Evolutionary conservation across 345 rosid species (phyloP).

Genomic region (Jatropha curcas): DNA sequence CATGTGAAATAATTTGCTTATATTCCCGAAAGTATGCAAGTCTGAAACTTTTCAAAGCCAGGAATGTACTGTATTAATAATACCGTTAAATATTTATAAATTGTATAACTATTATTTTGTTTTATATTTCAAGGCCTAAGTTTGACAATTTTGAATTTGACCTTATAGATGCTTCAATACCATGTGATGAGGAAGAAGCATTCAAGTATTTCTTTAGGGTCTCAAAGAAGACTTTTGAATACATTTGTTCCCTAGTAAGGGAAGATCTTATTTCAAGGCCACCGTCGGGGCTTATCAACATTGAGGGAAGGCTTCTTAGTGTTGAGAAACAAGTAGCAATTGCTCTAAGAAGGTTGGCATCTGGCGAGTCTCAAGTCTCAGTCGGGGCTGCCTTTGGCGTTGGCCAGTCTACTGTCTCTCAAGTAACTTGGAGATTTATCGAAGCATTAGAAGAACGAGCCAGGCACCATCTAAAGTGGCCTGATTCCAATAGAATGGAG

Average conservation of each 20-base stretch:
- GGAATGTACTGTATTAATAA: background rate
- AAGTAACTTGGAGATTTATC: constrained; percentile 95
- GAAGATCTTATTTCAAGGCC: constrained; percentile 91
- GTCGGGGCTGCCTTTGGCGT: constrained; percentile 91
- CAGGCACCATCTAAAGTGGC: constrained; percentile 90
- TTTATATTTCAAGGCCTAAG: too few relatives aligned
- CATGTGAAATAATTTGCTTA: background rate
- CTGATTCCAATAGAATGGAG: constrained; percentile 55
- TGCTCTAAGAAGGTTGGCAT: constrained; percentile 81
- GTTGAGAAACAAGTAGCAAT: constrained; percentile 98
- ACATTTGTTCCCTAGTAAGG: constrained; percentile 83
- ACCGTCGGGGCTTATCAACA: constrained; percentile 92
- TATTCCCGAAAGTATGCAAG: background rate
- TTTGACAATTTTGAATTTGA: background rate
- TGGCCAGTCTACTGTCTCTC: constrained; percentile 97
- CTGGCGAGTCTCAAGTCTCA: constrained; percentile 95
- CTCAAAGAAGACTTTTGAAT: constrained; percentile 76
- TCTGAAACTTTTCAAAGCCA: background rate
- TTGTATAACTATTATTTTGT: too few relatives aligned
- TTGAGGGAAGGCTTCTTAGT: constrained; percentile 93
- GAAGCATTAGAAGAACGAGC: constrained; percentile 94
- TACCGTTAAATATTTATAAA: too few relatives aligned
- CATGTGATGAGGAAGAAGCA: constrained; percentile 73
- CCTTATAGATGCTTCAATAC: constrained; percentile 40
- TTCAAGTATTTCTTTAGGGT: constrained; percentile 89